Percentiles rank a stretch among this genome's conserved stretches.
phyloP scores from a whole-genome alignment of 441 rosid genomes.

The Gossypium trilobum region DNA sequence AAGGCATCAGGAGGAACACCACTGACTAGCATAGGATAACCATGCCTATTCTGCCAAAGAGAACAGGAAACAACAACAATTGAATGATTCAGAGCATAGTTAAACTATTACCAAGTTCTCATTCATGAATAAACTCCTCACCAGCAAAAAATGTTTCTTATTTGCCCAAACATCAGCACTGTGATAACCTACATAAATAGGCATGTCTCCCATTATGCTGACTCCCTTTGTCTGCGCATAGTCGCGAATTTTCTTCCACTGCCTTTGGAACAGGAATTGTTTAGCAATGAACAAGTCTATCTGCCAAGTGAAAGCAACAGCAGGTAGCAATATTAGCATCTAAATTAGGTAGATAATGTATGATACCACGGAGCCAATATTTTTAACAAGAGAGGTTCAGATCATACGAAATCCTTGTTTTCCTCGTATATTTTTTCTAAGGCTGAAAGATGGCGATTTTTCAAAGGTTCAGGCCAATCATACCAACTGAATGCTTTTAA shows the following conservation, averaged over 20 bases:
- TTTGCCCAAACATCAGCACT: constrained; percentile 99
- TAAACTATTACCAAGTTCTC: constrained; percentile 9
- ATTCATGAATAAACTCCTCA: constrained; percentile 21
- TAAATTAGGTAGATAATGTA: background rate
- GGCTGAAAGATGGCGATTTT: constrained; percentile 75
- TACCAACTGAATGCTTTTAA: constrained; percentile 63
- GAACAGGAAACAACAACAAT: constrained; percentile 9
- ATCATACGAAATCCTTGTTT: constrained; percentile 71
- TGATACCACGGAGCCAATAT: constrained; percentile 10
- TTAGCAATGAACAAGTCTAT: constrained; percentile 77
- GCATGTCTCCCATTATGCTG: constrained; percentile 98
- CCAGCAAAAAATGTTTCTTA: constrained; percentile 76
- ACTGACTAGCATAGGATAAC: constrained; percentile 73
- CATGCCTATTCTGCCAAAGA: constrained; percentile 55
- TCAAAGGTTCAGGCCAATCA: constrained; percentile 77
- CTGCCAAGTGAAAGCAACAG: constrained; percentile 36
- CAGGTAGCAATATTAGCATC: constrained; percentile 7
- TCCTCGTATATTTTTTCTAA: constrained; percentile 70
- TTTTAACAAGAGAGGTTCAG: constrained; percentile 17
- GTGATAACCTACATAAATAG: constrained; percentile 88
- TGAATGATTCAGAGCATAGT: constrained; percentile 9
- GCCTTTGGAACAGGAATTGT: constrained; percentile 90
- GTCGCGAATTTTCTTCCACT: constrained; percentile 74
- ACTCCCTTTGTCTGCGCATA: constrained; percentile 66
- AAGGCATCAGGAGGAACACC: constrained; percentile 97